Conservation (phyloP, 1,284 basidiomycete genomes). For the Kalmanozyma brasiliensis region DNA sequence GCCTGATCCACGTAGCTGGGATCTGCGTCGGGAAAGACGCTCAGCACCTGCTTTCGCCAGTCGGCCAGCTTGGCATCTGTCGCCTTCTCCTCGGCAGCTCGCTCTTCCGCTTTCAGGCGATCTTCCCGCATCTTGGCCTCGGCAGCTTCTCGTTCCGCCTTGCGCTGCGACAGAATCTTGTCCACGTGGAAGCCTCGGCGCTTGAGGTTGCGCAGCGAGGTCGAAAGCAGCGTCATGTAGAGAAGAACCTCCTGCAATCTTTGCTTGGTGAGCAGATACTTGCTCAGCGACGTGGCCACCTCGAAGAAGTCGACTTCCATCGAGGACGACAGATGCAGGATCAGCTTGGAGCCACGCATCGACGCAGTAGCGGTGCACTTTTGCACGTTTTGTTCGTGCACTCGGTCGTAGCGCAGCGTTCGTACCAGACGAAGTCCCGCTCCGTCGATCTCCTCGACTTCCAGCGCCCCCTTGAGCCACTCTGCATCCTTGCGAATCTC, state of each 20-base stretch:
- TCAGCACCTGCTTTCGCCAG: constrained; percentile 53
- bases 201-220: constrained; percentile 83
- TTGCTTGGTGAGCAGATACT: constrained; percentile 61
- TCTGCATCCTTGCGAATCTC: constrained; percentile 76
- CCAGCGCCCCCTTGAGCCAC: constrained; percentile 79
- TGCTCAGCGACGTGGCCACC: constrained; percentile 62
- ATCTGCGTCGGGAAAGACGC: constrained; percentile 67
- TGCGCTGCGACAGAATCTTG: constrained; percentile 86
- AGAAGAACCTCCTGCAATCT: constrained; percentile 72
- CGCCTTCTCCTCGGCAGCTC: constrained; percentile 52
- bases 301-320: constrained; percentile 90
- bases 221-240: constrained; percentile 91
- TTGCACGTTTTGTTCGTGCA: constrained; percentile 56
- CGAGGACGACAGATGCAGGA: constrained; percentile 80
- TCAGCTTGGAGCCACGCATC: constrained; percentile 72
- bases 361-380: constrained; percentile 60
- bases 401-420: constrained; percentile 50
- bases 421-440: constrained; percentile 60
- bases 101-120: constrained; percentile 53
- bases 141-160: constrained; percentile 76
- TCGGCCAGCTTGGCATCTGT: constrained; percentile 36
- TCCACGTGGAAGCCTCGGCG: constrained; percentile 84
- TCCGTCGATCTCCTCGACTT: constrained; percentile 63
- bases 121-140: constrained; percentile 68
- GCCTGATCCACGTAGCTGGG: constrained; percentile 57